Evolutionary conservation across 75 land plant genomes (phyloP), one percentile per base, ranked within the genome.

Genomic region (Selaginella moellendorffii): DNA sequence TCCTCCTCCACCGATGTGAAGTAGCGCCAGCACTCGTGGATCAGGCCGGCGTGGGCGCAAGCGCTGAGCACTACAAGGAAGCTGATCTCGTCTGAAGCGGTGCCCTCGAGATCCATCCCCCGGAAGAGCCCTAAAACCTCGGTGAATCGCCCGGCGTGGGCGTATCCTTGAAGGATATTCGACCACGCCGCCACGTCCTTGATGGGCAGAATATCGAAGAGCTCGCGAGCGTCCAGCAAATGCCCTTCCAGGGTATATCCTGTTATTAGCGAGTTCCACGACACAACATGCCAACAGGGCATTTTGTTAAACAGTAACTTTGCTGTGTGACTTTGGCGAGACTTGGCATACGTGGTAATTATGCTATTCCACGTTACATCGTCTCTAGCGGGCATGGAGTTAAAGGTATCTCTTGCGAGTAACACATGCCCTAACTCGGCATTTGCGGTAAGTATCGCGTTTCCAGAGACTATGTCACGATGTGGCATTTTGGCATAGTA

Each of bases 21-120:
- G 51, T 12, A 68, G 24, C 63, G 42, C 30, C 28, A n/a, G 23
- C 85, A 84, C 68, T 82, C 75, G 29, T 72, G 63, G 22, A 79
- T 68, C 26, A 82, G 66, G 24, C 88, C 85, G 27, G 71, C 71
- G 58, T 78, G 80, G 26, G 29, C 27, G 64, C 80, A 78, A 31
- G 80, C 74, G 61, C 20, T 30, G 20, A 74, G 67, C 30, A 74
- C 68, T 1, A 2, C 8, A 8, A 71, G 58, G 29, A 71, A 74
- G 22, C 77, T 78, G 10, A 74, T 25, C 10, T 68, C 54, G 27
- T 78, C 68, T 54, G 77, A 70, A 29, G 52, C 25, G 12, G 63
- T 20, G 1, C 70, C 76, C 27, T 19, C 31, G 2, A 23, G 24
- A 22, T 52, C 18, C 76, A 78, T 66, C 53, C 20, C 21, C 19